These are phyloP conservation scores for Phoma sp. DNA, from an alignment of 2,329 filamentous ascomycete species.

Conservation along the genomic window DNA sequence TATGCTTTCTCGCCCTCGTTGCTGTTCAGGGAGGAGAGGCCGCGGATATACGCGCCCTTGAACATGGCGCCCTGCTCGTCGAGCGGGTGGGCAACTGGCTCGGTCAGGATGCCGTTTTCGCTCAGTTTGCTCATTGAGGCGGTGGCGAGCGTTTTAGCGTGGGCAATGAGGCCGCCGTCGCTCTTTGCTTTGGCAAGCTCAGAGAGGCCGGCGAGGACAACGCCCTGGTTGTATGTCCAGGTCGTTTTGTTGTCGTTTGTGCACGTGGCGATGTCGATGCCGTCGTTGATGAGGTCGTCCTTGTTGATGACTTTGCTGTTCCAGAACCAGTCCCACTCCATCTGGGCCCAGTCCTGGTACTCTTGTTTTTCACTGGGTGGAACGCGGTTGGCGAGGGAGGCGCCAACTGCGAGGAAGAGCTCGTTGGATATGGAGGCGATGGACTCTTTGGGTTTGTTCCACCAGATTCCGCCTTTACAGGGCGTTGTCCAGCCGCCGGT, in stretches of 20 bases:
- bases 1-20: slow-evolving; percentile 31
- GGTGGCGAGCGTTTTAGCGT: slow-evolving; percentile 37
- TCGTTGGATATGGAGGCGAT: slow-evolving; percentile 66
- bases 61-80: slow-evolving; percentile 43
- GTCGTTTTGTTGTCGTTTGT: slow-evolving; percentile 59
- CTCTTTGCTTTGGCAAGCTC: slow-evolving; percentile 57
- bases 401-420: slow-evolving; percentile 61
- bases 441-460: slow-evolving; percentile 60
- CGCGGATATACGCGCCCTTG: slow-evolving; percentile 48
- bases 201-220: slow-evolving; percentile 61
- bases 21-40: slow-evolving; percentile 37
- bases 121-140: slow-evolving; percentile 35
- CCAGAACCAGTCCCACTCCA: slow-evolving; percentile 62
- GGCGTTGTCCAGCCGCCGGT: slow-evolving; percentile 56
- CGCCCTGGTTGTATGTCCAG: slow-evolving; percentile 66
- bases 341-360: slow-evolving; percentile 58
- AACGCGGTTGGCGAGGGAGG: slow-evolving; percentile 60
- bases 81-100: slow-evolving; percentile 28
- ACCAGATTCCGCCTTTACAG: slow-evolving; percentile 61
- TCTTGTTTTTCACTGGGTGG: slow-evolving; percentile 42
- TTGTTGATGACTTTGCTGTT: slow-evolving; percentile 58
- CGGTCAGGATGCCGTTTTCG: slow-evolving; percentile 42
- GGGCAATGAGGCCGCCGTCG: slow-evolving; percentile 30
- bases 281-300: slow-evolving; percentile 61
- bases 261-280: slow-evolving; percentile 55